Base-by-base conservation (phyloP, 768 basidiomycete species). In the Rhizopogon sp. region DNA sequence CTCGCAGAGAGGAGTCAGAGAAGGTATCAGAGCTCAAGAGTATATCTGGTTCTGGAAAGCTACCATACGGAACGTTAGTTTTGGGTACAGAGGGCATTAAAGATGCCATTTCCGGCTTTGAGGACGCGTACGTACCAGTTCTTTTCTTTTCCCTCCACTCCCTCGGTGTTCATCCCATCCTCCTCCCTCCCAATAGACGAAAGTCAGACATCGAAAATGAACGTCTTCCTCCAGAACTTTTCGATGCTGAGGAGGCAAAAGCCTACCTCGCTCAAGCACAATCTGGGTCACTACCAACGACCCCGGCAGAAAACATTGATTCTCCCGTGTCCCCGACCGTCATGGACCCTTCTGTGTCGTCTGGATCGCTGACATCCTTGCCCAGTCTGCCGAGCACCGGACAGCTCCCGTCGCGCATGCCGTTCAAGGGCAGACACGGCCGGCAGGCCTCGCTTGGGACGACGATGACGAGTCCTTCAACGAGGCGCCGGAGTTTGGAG, bases 181-280 rank as follows among this genome's bases (percentile, higher is more conserved):
- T 25, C 25, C 25, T 25, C 25, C 17, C n/a, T 14, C n/a, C 42
- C 55, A 25, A 40, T 60, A 95, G 93, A 41, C 93, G 94, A 57
- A 95, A 94, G 75, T 93, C 90, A 43, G 97, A 98, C 76, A 98
- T 98, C 61, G 96, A 98, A 73, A 98, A 98, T 73, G 97, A 99
- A 72, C 88, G 94, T 35, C 77, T 98, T n/a, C 97, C 96, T 2
- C 96, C 96, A 2, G 93, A 98, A 14, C 79, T 99, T 16, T 88
- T 93, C 67, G 95, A 98, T 64, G 87, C 84, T 6, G 68, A 70
- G 56, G 85, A 88, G 71, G 87, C 84, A 54, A 83, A 80, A 59
- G 83, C 86, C 6, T 80, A 84, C 58, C 64, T 89, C 54, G 59
- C 65, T 47, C 68, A 66, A 55, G 60, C 54, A 0, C 67, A 69